phyloP scores from a whole-genome alignment of 345 rosid species.

The Brassica napus region DNA sequence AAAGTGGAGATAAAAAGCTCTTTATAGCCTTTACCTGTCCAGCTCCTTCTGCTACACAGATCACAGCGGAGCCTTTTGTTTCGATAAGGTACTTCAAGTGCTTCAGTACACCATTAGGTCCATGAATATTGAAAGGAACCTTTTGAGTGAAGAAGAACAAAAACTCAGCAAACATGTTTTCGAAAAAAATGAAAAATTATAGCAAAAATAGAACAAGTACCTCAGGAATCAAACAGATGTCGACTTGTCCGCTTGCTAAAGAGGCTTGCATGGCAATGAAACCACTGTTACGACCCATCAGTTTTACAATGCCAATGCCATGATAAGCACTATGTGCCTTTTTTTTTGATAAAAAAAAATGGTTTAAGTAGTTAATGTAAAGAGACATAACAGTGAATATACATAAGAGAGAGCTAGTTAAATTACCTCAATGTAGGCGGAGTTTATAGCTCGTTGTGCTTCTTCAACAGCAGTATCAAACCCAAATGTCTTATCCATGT shows the following conservation, averaged over 20 bases:
- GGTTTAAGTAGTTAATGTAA: slow-evolving; percentile 13
- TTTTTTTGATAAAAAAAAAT: background rate
- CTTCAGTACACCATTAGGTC: slow-evolving; percentile 85
- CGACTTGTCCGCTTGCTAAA: slow-evolving; percentile 96
- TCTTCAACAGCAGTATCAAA: slow-evolving; percentile 99
- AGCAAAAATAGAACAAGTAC: slow-evolving; percentile 38
- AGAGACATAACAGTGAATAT: slow-evolving; percentile 8
- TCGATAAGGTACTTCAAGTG: slow-evolving; percentile 89
- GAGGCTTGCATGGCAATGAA: slow-evolving; percentile 98
- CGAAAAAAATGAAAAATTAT: background rate
- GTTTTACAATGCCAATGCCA: slow-evolving; percentile 90
- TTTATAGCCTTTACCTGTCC: slow-evolving; percentile 63
- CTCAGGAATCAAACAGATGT: slow-evolving; percentile 98
- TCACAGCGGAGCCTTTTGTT: slow-evolving; percentile 96
- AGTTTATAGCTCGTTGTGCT: slow-evolving; percentile 96
- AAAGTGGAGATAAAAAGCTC: background rate
- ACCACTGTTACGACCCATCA: slow-evolving; percentile 99
- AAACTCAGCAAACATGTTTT: slow-evolving; percentile 4
- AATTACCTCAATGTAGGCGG: slow-evolving; percentile 93
- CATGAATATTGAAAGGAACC: slow-evolving; percentile 87
- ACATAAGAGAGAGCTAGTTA: background rate
- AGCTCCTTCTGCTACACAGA: slow-evolving; percentile 99
- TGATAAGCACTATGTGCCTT: slow-evolving; percentile 96
- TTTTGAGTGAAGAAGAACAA: slow-evolving; percentile 37
- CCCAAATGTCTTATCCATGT: slow-evolving; percentile 98